Evolutionary conservation across 2,329 filamentous ascomycete genomes (phyloP).

Genomic region (Ascochyta viciae-villosae): DNA sequence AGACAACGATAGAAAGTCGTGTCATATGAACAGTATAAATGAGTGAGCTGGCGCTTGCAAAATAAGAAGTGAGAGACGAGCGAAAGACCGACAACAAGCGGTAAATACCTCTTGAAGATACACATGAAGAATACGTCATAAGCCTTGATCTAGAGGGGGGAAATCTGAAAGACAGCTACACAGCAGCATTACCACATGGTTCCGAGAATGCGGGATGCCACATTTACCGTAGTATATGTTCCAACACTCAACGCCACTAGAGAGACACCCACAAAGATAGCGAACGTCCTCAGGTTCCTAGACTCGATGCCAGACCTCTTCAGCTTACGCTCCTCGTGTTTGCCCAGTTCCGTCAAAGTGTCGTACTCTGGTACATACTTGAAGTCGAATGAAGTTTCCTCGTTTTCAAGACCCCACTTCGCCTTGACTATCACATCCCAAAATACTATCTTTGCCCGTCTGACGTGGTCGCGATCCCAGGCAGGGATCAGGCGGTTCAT

Average conservation of each 20-base stretch:
- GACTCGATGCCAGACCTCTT: slow-evolving; percentile 52
- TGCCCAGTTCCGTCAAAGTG: slow-evolving; percentile 58
- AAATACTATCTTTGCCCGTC: slow-evolving; percentile 59
- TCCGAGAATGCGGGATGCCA: slow-evolving; percentile 27
- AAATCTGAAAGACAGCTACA: neutral
- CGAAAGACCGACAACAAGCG: neutral
- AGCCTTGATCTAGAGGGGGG: neutral
- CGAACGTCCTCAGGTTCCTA: slow-evolving; percentile 56
- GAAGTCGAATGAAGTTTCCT: slow-evolving; percentile 71
- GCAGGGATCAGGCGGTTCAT: slow-evolving; percentile 57
- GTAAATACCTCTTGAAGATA: neutral
- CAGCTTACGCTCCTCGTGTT: slow-evolving; percentile 50
- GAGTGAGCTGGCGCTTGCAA: neutral
- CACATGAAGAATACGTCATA: neutral
- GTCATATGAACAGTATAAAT: neutral
- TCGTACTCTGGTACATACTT: slow-evolving; percentile 69
- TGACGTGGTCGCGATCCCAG: slow-evolving; percentile 62
- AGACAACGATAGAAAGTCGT: neutral
- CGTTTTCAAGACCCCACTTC: slow-evolving; percentile 67
- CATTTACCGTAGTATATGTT: slow-evolving; percentile 33
- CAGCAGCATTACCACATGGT: slow-evolving; percentile 24
- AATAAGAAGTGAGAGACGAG: neutral
- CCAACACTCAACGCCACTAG: slow-evolving; percentile 37
- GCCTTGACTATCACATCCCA: slow-evolving; percentile 69
- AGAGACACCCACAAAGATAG: slow-evolving; percentile 50